Conservation (phyloP, 257 asterid genomes). For the Ilex asprella region DNA sequence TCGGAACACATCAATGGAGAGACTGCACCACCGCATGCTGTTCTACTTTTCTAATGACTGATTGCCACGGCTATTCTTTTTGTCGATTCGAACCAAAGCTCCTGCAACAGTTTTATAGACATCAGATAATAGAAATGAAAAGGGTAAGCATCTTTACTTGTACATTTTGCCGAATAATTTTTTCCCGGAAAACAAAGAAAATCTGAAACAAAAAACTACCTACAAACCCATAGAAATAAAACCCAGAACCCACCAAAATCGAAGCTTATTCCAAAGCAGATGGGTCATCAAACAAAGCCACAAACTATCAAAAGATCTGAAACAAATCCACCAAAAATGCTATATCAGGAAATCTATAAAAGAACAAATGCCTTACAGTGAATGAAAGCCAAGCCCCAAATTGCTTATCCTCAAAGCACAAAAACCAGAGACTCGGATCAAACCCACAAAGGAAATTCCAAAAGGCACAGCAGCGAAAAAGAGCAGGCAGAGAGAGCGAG, state of each 20-base stretch:
- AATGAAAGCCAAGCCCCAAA: not conserved
- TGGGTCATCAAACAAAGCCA: not conserved
- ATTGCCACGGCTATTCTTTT: too few relatives aligned
- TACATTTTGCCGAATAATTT: not conserved
- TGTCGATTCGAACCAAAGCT: not conserved
- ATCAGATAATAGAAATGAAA: constrained; percentile 2
- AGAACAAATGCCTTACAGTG: not conserved
- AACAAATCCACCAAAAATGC: not conserved
- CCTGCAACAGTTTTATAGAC: constrained; percentile 1
- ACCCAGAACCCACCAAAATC: too few relatives aligned
- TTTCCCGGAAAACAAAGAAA: not conserved
- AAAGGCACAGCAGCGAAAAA: not conserved
- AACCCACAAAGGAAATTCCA: not conserved
- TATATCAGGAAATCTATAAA: too few relatives aligned
- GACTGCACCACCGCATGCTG: constrained; percentile 83
- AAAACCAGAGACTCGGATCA: not conserved
- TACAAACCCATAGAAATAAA: not conserved
- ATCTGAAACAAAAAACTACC: not conserved
- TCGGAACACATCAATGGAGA: constrained; percentile 65
- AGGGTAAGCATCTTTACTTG: not conserved
- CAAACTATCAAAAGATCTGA: not conserved
- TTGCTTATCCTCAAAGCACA: constrained; percentile 1
- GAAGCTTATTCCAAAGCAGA: too few relatives aligned
- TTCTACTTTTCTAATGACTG: constrained; percentile 18
- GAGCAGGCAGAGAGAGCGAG: not conserved